A percentile compares a stretch with the other conserved stretches of the same genome.
Evolutionary conservation across 208 protist genomes (phyloP).

Genomic region (Leishmania martiniquensis): DNA sequence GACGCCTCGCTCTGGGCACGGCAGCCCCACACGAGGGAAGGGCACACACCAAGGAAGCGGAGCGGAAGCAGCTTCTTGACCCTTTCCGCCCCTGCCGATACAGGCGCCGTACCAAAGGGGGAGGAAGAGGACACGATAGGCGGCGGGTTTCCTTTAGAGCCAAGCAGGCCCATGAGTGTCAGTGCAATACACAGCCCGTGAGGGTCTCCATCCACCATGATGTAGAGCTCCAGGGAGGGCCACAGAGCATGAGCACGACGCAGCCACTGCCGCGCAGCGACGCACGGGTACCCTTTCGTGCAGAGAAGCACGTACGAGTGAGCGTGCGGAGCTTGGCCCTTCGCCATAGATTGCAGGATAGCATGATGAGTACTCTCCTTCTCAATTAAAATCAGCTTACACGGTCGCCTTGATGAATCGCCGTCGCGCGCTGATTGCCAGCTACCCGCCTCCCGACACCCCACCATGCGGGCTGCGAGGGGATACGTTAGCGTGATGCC

Average conservation of each 20-base stretch:
- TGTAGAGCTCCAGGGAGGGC: conserved; percentile 49
- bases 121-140: not conserved
- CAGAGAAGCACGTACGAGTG: conserved; percentile 48
- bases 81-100: conserved; percentile 1
- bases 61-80: conserved; percentile 19
- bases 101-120: not conserved
- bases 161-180: conserved; percentile 48
- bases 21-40: conserved; percentile 17
- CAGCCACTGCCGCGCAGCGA: conserved; percentile 54
- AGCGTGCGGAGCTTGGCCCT: not conserved
- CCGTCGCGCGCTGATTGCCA: not conserved
- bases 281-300: conserved; percentile 82
- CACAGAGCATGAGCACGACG: conserved; percentile 46
- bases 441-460: conserved; percentile 1
- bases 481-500: conserved; percentile 22
- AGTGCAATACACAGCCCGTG: conserved; percentile 80
- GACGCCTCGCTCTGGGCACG: not conserved
- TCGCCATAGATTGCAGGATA: conserved; percentile 30
- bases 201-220: conserved; percentile 83
- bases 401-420: not conserved
- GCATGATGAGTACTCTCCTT: conserved; percentile 74
- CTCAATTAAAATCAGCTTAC: conserved; percentile 68
- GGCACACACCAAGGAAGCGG: conserved; percentile 20
- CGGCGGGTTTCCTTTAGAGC: not conserved
- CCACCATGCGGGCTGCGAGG: conserved; percentile 17